A percentile compares a stretch with the other conserved stretches of the same genome.
These are phyloP conservation scores for Fusarium goolgardi DNA, from an alignment of 2,329 filamentous ascomycete genomes.

Conservation along the genomic window DNA sequence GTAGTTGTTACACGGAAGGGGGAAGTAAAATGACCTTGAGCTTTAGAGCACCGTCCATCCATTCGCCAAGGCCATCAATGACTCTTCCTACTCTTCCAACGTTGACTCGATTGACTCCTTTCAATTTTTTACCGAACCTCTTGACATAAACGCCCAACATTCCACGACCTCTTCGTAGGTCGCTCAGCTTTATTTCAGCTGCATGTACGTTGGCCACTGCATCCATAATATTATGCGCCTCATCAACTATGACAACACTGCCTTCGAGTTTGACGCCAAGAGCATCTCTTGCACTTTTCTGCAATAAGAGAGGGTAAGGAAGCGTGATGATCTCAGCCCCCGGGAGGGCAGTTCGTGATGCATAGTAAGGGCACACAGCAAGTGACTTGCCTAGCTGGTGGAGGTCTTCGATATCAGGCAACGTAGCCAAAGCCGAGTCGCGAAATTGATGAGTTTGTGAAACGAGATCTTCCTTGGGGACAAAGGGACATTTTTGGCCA, in stretches of 20 bases:
- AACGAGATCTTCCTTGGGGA: conserved; percentile 82
- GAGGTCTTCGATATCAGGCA: conserved; percentile 95
- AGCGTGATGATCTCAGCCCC: conserved; percentile 90
- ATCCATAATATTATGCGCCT: conserved; percentile 98
- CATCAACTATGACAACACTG: conserved; percentile 94
- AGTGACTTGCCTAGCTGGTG: conserved; percentile 80
- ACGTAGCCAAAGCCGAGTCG: conserved; percentile 82
- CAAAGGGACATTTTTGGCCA: conserved; percentile 74
- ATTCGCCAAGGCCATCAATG: conserved; percentile 79
- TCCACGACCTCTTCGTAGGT: conserved; percentile 76
- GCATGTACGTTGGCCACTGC: conserved; percentile 90
- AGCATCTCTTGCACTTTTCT: conserved; percentile 87
- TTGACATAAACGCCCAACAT: conserved; percentile 87
- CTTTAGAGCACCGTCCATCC: conserved; percentile 68
- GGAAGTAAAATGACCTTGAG: conserved; percentile 56
- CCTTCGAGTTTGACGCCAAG: conserved; percentile 86
- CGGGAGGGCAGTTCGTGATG: conserved; percentile 85
- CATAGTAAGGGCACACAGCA: conserved; percentile 93
- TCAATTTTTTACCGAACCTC: conserved; percentile 87
- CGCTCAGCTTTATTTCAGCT: conserved; percentile 76
- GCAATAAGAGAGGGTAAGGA: conserved; percentile 90
- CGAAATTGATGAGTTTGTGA: conserved; percentile 81
- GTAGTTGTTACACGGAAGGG: neutral
- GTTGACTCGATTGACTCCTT: conserved; percentile 91
- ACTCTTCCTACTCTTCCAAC: conserved; percentile 88